These are phyloP conservation scores for Baorangia bicolor DNA, from an alignment of 768 basidiomycete genomes.

Conservation along the genomic window DNA sequence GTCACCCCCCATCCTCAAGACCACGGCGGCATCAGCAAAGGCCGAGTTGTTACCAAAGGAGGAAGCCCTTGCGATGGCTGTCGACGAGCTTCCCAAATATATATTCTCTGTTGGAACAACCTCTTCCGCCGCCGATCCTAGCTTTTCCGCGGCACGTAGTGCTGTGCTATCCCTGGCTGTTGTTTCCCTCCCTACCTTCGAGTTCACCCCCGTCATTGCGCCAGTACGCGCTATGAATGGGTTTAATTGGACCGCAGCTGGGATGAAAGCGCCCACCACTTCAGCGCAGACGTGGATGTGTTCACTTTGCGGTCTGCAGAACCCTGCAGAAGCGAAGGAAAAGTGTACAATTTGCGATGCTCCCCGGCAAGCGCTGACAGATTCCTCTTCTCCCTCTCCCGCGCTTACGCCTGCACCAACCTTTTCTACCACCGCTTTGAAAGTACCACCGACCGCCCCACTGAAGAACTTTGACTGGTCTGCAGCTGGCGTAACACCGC, in stretches of 20 bases:
- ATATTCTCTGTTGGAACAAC: conserved; percentile 21
- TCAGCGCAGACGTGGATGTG: conserved; percentile 53
- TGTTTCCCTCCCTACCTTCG: conserved; percentile 47
- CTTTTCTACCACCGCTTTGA: neutral
- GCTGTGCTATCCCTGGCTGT: conserved; percentile 41
- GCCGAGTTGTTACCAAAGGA: conserved; percentile 29
- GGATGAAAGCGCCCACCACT: conserved; percentile 45
- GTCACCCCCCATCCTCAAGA: neutral
- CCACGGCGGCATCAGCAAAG: conserved; percentile 12
- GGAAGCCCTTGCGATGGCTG: conserved; percentile 28
- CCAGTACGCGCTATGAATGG: conserved; percentile 31
- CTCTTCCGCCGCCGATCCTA: conserved; percentile 20
- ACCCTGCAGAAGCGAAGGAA: conserved; percentile 36
- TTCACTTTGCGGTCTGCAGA: conserved; percentile 45
- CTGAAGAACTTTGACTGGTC: conserved; percentile 38
- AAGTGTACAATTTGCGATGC: conserved; percentile 49
- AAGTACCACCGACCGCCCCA: conserved; percentile 2
- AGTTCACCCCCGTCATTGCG: conserved; percentile 28
- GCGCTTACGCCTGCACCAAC: neutral
- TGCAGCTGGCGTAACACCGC: conserved; percentile 35
- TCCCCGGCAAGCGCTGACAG: conserved; percentile 27
- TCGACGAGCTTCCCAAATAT: conserved; percentile 37
- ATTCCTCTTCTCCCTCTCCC: conserved; percentile 13
- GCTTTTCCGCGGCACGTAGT: conserved; percentile 26
- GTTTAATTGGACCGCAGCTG: conserved; percentile 66